These are phyloP conservation scores for Bauhinia variegata DNA, from an alignment of 306 rosid species.

Conservation along the genomic window DNA sequence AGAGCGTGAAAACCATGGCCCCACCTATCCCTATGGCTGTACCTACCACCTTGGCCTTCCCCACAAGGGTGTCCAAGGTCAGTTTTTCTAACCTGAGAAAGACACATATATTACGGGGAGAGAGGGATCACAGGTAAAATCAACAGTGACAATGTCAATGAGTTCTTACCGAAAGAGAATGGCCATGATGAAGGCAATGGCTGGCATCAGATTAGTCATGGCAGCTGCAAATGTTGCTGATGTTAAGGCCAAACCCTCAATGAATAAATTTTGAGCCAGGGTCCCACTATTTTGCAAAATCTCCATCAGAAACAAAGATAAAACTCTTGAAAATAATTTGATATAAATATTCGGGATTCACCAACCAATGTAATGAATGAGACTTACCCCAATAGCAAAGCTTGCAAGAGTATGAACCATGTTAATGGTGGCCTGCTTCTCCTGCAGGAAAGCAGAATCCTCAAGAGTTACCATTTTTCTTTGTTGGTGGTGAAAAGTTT, in stretches of 20 bases:
- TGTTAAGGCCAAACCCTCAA: slow-evolving; percentile 49
- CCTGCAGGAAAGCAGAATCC: slow-evolving; percentile 30
- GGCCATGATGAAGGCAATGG: slow-evolving; percentile 61
- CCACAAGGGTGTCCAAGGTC: slow-evolving; percentile 44
- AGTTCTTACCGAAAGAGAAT: slow-evolving; percentile 45
- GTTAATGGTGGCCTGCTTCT: slow-evolving; percentile 54
- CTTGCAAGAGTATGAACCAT: slow-evolving; percentile 53
- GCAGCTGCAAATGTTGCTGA: slow-evolving; percentile 66
- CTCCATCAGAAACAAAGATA: no score
- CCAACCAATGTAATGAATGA: no score
- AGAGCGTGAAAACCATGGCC: slow-evolving; percentile 66
- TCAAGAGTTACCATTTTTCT: no score
- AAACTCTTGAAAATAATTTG: no score
- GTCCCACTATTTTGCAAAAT: slow-evolving; percentile 62
- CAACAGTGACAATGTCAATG: background rate
- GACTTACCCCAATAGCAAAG: slow-evolving; percentile 63
- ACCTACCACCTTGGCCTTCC: slow-evolving; percentile 68
- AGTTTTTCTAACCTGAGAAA: slow-evolving; percentile 61
- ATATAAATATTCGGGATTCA: no score
- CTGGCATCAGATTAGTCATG: slow-evolving; percentile 56
- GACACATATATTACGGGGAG: no score
- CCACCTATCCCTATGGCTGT: slow-evolving; percentile 70
- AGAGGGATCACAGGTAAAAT: no score
- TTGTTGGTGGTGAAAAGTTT: no score
- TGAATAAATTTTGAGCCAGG: slow-evolving; percentile 53